Base-by-base conservation (phyloP, 2,329 filamentous ascomycete species). In the Colletotrichum sp. region DNA sequence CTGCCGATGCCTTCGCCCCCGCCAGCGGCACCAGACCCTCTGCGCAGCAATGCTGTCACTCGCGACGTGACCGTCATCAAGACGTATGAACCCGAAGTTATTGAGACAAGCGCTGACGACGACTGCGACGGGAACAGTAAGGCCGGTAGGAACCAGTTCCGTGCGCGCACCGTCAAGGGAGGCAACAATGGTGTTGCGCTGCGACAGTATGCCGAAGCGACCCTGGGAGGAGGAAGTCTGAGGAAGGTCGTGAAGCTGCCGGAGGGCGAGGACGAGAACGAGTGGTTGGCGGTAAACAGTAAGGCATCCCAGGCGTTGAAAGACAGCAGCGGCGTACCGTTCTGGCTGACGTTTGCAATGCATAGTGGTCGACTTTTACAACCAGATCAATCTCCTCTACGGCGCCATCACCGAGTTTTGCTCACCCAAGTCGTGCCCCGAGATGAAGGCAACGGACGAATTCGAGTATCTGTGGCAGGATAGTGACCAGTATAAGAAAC, bases 391-490 rank as follows among this genome's bases (percentile, higher is more conserved):
- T 87, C 91, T 99, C 43, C 93, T 99, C 75, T 99, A 99, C 84
- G 97, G 97, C 75, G 97, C 97, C 79, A 99, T 99, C 83, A 99
- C 97, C 75, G 97, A 99, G 84, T 99, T 99, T 86, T 99, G 97
- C 89, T 98, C 97, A 30, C 96, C 97, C 36, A 94, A 97, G 83
- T 96, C 96, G 78, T 99, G 97, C 84, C 97, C 97, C 1, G 97
- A 98, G 87, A 99, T 99, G 97, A 99, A 99, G 86, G 97, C 97
- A n/a, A 99, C 97, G 12, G 97, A 99, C 87, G 97, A 99, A 94
- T 99, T 98, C 85, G 97, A 99, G 85, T 99, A 99, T 85, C 93
- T 99, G 79, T 99, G 97, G 97, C 97, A 99, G 87, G 96, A 99
- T 85, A 94, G 90, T 76, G 96, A 98, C 81, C 94, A 95, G 83